phyloP scores from a whole-genome alignment of 2,329 filamentous ascomycete species.

The Pezizomycotina sp. region DNA sequence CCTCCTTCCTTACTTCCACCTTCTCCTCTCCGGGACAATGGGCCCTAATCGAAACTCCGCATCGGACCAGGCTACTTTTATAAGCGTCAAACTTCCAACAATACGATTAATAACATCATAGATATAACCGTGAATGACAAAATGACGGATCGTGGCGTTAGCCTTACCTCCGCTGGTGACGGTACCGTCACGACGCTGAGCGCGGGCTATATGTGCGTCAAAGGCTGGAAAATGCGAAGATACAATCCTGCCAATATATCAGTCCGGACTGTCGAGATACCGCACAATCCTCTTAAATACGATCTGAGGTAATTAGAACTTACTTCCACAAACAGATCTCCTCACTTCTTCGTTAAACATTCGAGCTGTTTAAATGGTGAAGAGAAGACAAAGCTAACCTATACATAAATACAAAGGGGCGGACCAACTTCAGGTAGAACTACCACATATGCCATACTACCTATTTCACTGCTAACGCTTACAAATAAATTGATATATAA shows the following conservation, averaged over 20 bases:
- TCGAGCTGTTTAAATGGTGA: neutral
- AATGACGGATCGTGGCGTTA: conserved; percentile 78
- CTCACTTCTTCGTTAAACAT: conserved; percentile 16
- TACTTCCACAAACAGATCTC: no score
- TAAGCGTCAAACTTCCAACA: no score
- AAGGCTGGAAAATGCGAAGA: conserved; percentile 80
- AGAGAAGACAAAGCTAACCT: neutral
- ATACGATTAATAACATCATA: no score
- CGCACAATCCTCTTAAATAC: conserved; percentile 84
- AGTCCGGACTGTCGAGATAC: conserved; percentile 85
- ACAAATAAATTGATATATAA: no score
- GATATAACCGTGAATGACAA: conserved; percentile 40
- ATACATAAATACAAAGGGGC: conserved; percentile 29
- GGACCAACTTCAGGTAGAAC: conserved; percentile 35
- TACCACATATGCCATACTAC: neutral
- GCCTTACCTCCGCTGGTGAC: conserved; percentile 89
- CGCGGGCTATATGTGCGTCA: conserved; percentile 90
- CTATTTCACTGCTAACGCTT: conserved; percentile 1
- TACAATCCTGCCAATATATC: conserved; percentile 78
- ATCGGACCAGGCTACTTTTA: no score
- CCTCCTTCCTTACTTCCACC: no score
- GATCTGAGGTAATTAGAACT: conserved; percentile 58
- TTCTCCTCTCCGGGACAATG: no score
- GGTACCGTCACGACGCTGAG: conserved; percentile 89
- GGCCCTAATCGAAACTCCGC: no score